Evolutionary conservation across 2,329 filamentous ascomycete genomes (phyloP).

Genomic region (Fusarium sp.): DNA sequence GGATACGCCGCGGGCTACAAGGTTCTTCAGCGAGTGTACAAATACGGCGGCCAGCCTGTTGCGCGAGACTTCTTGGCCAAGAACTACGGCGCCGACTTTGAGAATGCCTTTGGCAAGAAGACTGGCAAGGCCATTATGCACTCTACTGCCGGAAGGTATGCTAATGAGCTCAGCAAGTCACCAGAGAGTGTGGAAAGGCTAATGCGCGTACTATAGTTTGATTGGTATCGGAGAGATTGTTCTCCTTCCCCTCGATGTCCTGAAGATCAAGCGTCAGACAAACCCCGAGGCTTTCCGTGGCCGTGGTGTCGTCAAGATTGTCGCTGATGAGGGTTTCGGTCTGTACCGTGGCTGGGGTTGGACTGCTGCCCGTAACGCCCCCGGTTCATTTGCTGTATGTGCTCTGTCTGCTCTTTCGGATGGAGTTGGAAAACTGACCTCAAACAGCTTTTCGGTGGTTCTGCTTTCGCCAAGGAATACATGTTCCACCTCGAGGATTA

Average conservation of each 20-base stretch:
- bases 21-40: conserved; percentile 96
- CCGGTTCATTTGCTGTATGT: conserved; percentile 93
- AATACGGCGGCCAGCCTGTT: conserved; percentile 97
- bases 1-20: conserved; percentile 99
- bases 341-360: conserved; percentile 96
- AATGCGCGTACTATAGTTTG: conserved; percentile 63
- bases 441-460: conserved; percentile 90
- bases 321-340: conserved; percentile 93
- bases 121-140: conserved; percentile 98
- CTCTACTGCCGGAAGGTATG: conserved; percentile 88
- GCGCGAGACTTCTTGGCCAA: conserved; percentile 86
- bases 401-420: background rate
- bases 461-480: conserved; percentile 97
- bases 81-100: conserved; percentile 85
- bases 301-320: conserved; percentile 87
- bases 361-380: conserved; percentile 96
- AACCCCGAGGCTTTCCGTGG: conserved; percentile 98
- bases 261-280: conserved; percentile 99
- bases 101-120: conserved; percentile 91
- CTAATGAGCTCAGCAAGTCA: background rate
- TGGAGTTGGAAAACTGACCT: conserved; percentile 29
- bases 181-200: conserved; percentile 11
- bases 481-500: conserved; percentile 90
- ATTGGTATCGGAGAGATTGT: conserved; percentile 98
- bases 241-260: conserved; percentile 90